A percentile compares a stretch with the other conserved stretches of the same genome.
Conservation (phyloP, 345 rosid genomes). For the Arabidopsis suecica region DNA sequence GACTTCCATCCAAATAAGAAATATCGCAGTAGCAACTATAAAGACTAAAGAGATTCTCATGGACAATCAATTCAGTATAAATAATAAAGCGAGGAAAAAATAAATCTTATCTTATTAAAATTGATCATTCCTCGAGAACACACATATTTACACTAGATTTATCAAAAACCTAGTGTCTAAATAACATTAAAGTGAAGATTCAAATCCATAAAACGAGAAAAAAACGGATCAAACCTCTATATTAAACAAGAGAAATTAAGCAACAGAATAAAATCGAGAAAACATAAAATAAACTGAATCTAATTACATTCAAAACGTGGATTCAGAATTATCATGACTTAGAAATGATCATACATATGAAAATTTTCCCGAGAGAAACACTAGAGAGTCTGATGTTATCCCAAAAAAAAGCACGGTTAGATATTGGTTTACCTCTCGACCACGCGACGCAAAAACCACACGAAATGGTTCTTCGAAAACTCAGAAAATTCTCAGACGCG, state of each 20-base stretch:
- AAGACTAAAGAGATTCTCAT: not conserved
- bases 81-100: not conserved
- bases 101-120: not conserved
- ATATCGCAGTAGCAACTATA: too few species aligned
- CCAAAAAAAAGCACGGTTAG: not conserved
- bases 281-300: not conserved
- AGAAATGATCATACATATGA: not conserved
- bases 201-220: not conserved
- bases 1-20: too few species aligned
- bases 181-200: not conserved
- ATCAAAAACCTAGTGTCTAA: not conserved
- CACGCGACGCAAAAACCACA: constrained; percentile 14
- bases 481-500: not conserved
- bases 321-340: constrained; percentile 2
- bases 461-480: constrained; percentile 19
- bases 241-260: not conserved
- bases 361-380: not conserved
- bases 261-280: not conserved
- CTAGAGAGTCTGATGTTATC: not conserved
- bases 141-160: constrained; percentile 9
- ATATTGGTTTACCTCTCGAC: constrained; percentile 11
- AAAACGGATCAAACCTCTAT: constrained; percentile 5
- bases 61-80: not conserved
- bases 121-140: not conserved
- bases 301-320: not conserved